These are phyloP conservation scores for Eimeria zaria DNA, from an alignment of 169 alveolate species.

Conservation along the genomic window DNA sequence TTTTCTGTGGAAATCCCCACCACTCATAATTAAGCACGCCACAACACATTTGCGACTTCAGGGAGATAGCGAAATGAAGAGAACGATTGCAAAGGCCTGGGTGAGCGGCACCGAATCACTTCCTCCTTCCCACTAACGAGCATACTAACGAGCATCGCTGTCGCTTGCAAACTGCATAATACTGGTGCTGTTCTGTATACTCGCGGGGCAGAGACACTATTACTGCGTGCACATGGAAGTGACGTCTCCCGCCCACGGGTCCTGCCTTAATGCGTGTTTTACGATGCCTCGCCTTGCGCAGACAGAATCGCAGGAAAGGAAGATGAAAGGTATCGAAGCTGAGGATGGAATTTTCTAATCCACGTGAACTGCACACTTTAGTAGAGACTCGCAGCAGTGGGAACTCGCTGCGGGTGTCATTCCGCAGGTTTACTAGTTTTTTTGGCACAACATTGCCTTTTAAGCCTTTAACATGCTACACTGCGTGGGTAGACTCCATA, in stretches of 20 bases:
- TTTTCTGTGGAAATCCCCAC: neutral
- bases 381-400: neutral
- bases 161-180: neutral
- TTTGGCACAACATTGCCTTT: neutral
- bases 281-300: neutral
- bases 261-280: neutral
- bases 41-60: neutral
- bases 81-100: constrained; percentile 75
- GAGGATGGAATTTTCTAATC: constrained; percentile 19
- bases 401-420: neutral
- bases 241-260: neutral
- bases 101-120: neutral
- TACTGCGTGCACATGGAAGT: neutral
- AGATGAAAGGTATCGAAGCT: constrained; percentile 2
- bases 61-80: constrained; percentile 76
- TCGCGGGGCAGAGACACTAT: too few relatives aligned
- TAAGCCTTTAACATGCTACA: neutral
- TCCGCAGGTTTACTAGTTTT: neutral
- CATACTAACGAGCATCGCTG: neutral
- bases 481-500: neutral
- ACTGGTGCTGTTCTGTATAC: too few relatives aligned
- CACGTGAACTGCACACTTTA: neutral
- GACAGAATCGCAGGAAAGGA: constrained; percentile 77
- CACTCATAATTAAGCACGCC: neutral
- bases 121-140: neutral